Percentiles rank a stretch among this genome's conserved stretches.
phyloP scores from a whole-genome alignment of 2,329 filamentous ascomycete genomes.

The Daldinia sp. region DNA sequence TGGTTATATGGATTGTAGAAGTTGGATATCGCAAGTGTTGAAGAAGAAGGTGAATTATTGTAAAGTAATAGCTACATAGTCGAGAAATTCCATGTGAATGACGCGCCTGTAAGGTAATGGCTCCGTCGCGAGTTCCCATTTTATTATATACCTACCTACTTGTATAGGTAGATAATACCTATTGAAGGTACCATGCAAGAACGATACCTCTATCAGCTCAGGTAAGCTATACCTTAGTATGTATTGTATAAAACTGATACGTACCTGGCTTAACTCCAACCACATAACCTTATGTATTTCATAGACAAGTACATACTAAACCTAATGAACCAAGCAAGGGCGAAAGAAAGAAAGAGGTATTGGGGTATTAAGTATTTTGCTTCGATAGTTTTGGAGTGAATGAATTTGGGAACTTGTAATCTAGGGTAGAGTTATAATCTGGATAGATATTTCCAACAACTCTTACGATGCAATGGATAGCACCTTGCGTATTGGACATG shows the following conservation, averaged over 20 bases:
- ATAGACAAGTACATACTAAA: neutral
- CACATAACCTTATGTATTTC: neutral
- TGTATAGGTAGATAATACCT: no score
- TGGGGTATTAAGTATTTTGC: slow-evolving; percentile 17
- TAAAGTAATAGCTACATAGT: neutral
- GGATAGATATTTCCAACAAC: neutral
- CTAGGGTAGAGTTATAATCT: neutral
- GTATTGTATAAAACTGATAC: neutral
- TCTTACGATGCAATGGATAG: neutral
- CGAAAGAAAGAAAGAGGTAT: slow-evolving; percentile 10
- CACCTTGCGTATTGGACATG: neutral
- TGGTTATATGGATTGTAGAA: slow-evolving; percentile 38
- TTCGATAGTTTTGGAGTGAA: neutral
- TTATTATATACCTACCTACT: slow-evolving; percentile 2
- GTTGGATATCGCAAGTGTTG: slow-evolving; percentile 20
- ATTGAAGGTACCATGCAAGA: slow-evolving; percentile 14
- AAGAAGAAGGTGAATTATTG: slow-evolving; percentile 15
- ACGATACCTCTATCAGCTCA: slow-evolving; percentile 7
- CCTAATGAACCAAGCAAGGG: slow-evolving; percentile 4
- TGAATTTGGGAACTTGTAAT: neutral
- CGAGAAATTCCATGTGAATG: slow-evolving; percentile 21
- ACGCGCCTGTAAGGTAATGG: neutral
- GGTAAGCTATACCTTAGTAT: no score
- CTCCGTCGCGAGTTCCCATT: slow-evolving; percentile 21
- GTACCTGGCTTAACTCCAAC: neutral